These are phyloP conservation scores for Periconia digitata DNA, from an alignment of 2,329 filamentous ascomycete genomes.

Conservation along the genomic window DNA sequence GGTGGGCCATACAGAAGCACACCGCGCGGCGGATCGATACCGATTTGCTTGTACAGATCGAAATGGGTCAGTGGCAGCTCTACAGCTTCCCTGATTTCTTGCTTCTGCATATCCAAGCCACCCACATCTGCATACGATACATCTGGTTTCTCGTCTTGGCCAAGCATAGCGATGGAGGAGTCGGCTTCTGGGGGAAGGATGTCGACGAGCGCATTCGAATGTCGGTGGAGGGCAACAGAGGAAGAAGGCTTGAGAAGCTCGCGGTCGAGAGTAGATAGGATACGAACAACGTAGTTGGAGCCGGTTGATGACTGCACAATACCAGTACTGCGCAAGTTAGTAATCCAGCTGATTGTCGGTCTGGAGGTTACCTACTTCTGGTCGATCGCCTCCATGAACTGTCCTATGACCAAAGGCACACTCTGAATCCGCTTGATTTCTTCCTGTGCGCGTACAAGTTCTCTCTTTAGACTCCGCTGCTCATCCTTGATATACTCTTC, in stretches of 20 bases:
- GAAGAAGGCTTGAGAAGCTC: conserved; percentile 98
- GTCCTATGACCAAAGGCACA: conserved; percentile 94
- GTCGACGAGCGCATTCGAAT: conserved; percentile 97
- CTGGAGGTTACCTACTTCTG: conserved; percentile 76
- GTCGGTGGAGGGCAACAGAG: conserved; percentile 93
- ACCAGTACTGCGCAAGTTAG: conserved; percentile 68
- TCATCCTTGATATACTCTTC: conserved; percentile 99
- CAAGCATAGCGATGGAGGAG: conserved; percentile 98
- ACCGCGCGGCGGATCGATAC: conserved; percentile 95
- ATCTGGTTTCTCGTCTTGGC: conserved; percentile 94
- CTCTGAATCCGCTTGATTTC: conserved; percentile 99
- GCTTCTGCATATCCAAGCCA: conserved; percentile 99
- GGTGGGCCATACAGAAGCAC: conserved; percentile 95
- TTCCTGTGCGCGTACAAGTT: conserved; percentile 95
- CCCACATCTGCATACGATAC: conserved; percentile 97
- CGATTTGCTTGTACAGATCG: conserved; percentile 98
- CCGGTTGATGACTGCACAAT: conserved; percentile 98
- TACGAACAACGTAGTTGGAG: conserved; percentile 98
- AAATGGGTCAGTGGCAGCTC: conserved; percentile 97
- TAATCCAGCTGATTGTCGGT: conserved; percentile 1
- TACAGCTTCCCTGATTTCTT: conserved; percentile 97
- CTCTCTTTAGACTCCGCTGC: conserved; percentile 94
- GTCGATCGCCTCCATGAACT: conserved; percentile 99
- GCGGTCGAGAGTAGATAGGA: conserved; percentile 96
- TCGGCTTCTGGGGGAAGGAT: conserved; percentile 98